These are phyloP conservation scores for Pseudozyma pruni DNA, from an alignment of 1,284 basidiomycete species.

Conservation along the genomic window DNA sequence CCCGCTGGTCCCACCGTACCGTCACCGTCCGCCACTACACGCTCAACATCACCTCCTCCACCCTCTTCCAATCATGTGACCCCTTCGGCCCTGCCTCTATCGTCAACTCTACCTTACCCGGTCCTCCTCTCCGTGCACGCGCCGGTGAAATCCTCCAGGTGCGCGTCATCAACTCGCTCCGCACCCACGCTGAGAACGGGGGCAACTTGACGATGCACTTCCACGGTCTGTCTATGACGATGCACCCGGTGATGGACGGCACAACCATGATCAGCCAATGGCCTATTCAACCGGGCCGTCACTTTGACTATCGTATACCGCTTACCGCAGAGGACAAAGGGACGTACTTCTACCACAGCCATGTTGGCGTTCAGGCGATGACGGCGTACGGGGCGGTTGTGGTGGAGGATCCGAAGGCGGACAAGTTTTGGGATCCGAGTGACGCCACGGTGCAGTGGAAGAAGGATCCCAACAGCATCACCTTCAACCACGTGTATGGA, in stretches of 20 bases:
- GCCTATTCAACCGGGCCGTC: slow-evolving; percentile 40
- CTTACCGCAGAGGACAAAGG: slow-evolving; percentile 28
- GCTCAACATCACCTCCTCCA: slow-evolving; percentile 16
- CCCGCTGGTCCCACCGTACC: background rate
- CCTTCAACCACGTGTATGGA: slow-evolving; percentile 9
- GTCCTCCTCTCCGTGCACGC: slow-evolving; percentile 50
- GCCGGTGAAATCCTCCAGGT: slow-evolving; percentile 50
- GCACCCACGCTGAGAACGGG: background rate
- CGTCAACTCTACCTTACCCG: slow-evolving; percentile 52
- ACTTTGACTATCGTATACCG: slow-evolving; percentile 51
- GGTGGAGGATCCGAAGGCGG: slow-evolving; percentile 36
- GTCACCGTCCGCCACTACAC: slow-evolving; percentile 35
- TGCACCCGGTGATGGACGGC: slow-evolving; percentile 59
- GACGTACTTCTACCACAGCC: slow-evolving; percentile 54
- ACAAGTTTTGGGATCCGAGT: slow-evolving; percentile 4
- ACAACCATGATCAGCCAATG: slow-evolving; percentile 55
- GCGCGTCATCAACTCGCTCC: slow-evolving; percentile 43
- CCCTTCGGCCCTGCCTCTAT: slow-evolving; percentile 19
- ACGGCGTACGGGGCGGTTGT: slow-evolving; percentile 55
- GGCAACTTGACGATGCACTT: slow-evolving; percentile 56
- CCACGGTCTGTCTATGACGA: slow-evolving; percentile 49
- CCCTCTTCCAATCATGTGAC: slow-evolving; percentile 17
- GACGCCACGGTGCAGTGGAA: background rate
- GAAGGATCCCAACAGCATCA: background rate
- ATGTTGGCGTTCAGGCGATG: slow-evolving; percentile 55